Base-by-base conservation (phyloP, 2,329 filamentous ascomycete species). In the Aureobasidium leucospermi region DNA sequence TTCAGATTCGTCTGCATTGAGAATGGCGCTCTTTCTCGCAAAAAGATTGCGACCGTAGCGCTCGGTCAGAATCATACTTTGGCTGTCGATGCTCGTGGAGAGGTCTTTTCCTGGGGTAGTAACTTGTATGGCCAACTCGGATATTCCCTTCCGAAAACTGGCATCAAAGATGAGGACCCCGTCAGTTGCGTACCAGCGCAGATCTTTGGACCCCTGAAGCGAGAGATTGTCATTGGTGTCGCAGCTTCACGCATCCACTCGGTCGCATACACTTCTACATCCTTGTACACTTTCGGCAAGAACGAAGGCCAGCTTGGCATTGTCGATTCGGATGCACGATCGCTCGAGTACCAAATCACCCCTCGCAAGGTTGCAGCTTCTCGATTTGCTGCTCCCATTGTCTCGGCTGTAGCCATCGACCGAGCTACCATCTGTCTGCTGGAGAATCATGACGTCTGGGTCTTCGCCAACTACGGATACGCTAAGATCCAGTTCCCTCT, bases 391-490 rank as follows among this genome's bases (percentile, higher is more conserved):
- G 83, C 85, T 3, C 69, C 80, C 0, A 96, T 99, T 56, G 77
- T 82, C 29, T 88, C 88, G 70, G 89, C 94, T 0, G 88, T 89
- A 0, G 93, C 92, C 3, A 96, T 95, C 61, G 93, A 97, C 69
- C 87, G 86, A 65, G 94, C 94, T 6, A 96, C 94, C 0, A 86
- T 87, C 1, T 88, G 91, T 63, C 76, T 99, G 31, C 81, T 99
- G 3, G 87, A 91, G 51, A 96, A 91, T 66, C 86, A 89, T 65
- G 90, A 91, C 19, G 90, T 97, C 9, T 95, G 89, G 80, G 87
- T 99, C 0, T 96, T 99, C 67, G 93, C 91, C 0, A 95, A 95
- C 65, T 97, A 96, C 68, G 93, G 93, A 4, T 97, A 96, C 70
- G 90, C 91, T n/a, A 89, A 90, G 64, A 80, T 97, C 58, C 85